phyloP scores from a whole-genome alignment of 768 basidiomycete species.

The Albatrellus ellisii region DNA sequence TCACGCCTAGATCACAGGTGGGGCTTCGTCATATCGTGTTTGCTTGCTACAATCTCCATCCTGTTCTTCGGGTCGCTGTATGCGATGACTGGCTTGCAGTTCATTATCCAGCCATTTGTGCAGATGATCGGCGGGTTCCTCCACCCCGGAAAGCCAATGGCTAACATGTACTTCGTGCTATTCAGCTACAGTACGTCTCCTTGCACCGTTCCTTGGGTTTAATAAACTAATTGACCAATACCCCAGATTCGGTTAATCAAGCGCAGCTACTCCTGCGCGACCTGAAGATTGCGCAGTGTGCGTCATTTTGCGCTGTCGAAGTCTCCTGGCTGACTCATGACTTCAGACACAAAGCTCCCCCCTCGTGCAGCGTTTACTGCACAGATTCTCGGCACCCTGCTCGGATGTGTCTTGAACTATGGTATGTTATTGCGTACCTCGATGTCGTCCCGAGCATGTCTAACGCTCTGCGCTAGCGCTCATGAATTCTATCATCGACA shows the following conservation, averaged over 20 bases:
- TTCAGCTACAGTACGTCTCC: constrained; percentile 31
- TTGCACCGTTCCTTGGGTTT: not conserved
- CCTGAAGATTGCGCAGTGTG: constrained; percentile 35
- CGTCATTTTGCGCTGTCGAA: not conserved
- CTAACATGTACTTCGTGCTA: constrained; percentile 29
- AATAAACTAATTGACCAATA: not conserved
- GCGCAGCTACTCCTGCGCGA: constrained; percentile 31
- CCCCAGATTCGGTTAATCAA: constrained; percentile 28
- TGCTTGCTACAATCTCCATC: constrained; percentile 31
- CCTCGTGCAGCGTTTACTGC: constrained; percentile 37
- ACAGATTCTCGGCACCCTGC: constrained; percentile 33
- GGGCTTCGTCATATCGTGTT: constrained; percentile 31
- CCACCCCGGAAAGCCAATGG: constrained; percentile 21
- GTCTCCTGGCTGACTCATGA: not conserved
- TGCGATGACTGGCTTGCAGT: constrained; percentile 32
- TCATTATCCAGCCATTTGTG: constrained; percentile 35
- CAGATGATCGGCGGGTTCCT: constrained; percentile 31
- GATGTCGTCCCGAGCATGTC: not conserved
- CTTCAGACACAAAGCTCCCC: constrained; percentile 29
- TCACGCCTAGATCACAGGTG: constrained; percentile 19
- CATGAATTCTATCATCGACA: constrained; percentile 45
- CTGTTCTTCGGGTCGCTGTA: constrained; percentile 32
- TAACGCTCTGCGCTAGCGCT: constrained; percentile 20
- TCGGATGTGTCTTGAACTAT: constrained; percentile 29
- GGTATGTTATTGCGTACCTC: not conserved